Evolutionary conservation across 176 grass and related monocot species (phyloP).

Genomic region (Hyparrhenia diplandra): DNA sequence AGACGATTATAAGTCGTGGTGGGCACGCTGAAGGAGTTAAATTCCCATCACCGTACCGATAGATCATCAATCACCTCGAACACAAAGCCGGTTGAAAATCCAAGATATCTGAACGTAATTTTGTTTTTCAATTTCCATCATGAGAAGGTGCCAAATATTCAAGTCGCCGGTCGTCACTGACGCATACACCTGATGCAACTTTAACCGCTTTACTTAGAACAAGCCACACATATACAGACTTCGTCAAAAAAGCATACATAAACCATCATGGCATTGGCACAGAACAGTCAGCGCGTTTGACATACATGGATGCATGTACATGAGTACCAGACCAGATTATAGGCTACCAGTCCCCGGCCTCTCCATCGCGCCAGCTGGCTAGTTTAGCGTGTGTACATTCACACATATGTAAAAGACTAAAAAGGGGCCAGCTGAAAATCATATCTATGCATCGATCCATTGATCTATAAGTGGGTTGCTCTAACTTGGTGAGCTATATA

Average conservation of each 20-base stretch:
- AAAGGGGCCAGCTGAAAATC: not conserved
- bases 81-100: not conserved
- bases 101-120: not conserved
- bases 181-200: slow-evolving; percentile 18
- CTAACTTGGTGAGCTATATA: not conserved
- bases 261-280: not conserved
- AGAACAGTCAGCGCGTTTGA: slow-evolving; percentile 28
- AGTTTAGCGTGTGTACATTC: not conserved
- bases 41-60: not conserved
- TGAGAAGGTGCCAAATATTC: not conserved
- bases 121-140: not conserved
- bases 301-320: not conserved
- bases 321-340: not conserved
- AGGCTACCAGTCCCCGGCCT: not conserved
- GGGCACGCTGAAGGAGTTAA: not conserved
- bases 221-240: not conserved
- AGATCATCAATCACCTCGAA: not conserved
- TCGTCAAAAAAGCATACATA: slow-evolving; percentile 25
- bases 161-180: slow-evolving; percentile 24
- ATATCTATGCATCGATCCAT: not conserved
- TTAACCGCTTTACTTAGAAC: slow-evolving; percentile 39
- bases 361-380: not conserved
- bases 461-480: not conserved
- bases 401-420: not conserved
- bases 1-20: not conserved